Evolutionary conservation across 2,329 filamentous ascomycete species (phyloP), one percentile per base, ranked within the genome.

Genomic region (Penicillium sp.): DNA sequence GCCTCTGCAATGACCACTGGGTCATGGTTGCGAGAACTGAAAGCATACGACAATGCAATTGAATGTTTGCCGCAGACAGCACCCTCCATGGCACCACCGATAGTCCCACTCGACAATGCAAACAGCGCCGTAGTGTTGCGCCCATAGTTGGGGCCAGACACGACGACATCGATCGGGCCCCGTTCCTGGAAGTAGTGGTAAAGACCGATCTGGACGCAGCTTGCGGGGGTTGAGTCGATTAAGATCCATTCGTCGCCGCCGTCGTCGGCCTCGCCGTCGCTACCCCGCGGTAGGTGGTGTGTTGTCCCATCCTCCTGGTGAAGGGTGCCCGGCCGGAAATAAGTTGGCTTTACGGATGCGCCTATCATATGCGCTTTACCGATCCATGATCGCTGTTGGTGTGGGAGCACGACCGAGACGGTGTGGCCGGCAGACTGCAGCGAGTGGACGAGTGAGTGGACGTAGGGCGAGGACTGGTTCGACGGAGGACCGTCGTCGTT

Each of bases 311-410:
- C 83, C 45, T 84, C 81, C 56, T 81, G 69, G 57, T 80, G 75
- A 1, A 84, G 72, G 2, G 79, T 80, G 10, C 78, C 79, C 0
- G 83, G 83, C 1, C 86, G 86, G 75, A 90, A 95, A 75, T 95
- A 95, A 25, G 82, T 79, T 7, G 90, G 90, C 67, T 86, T 89
- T 54, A 95, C 81, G 8, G 88, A 87, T 68, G 92, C 86, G 49
- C 91, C 91, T 62, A 97, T 90, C 65, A 97, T 88, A 72, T 97
- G 93, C 2, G 93, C 93, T 77, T 98, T 98, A 62, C 91, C 91
- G 64, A 98, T 97, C 93, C 93, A 98, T 49, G 90, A 95, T 55
- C 92, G 84, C 73, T 98, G 93, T 6, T 85, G 86, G 69, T 96
- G 83, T 1, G 93, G 93, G 12, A 98, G 81, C 56, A 93, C 87